A percentile compares a stretch with the other conserved stretches of the same genome.
phyloP scores from a whole-genome alignment of 495 filamentous ascomycete genomes.

The Penicillium flavigenum region DNA sequence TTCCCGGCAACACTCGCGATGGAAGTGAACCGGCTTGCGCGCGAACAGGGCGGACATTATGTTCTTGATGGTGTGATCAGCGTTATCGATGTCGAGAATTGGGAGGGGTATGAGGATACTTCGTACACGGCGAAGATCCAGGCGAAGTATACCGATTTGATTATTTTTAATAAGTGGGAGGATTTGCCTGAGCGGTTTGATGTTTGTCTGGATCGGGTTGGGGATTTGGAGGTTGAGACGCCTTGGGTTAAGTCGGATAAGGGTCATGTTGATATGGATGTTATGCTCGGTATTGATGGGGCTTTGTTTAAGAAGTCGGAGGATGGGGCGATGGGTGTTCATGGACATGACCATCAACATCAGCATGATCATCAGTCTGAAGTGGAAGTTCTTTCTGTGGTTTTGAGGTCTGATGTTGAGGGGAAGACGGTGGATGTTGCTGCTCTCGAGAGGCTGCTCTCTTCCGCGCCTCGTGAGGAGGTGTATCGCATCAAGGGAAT shows the following conservation, averaged over 20 bases:
- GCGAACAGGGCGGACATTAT: constrained; percentile 52
- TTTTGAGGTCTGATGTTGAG: constrained; percentile 47
- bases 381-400: constrained; percentile 84
- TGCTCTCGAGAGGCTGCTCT: constrained; percentile 66
- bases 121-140: constrained; percentile 83
- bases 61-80: constrained; percentile 85
- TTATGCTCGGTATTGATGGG: constrained; percentile 86
- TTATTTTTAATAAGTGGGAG: constrained; percentile 98
- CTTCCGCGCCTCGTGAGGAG: constrained; percentile 78
- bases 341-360: constrained; percentile 24
- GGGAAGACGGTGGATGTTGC: constrained; percentile 56
- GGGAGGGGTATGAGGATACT: constrained; percentile 92
- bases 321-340: constrained; percentile 15
- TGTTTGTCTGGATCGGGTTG: constrained; percentile 76
- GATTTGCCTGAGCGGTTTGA: constrained; percentile 70
- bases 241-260: constrained; percentile 77
- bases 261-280: constrained; percentile 69
- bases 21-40: constrained; percentile 81
- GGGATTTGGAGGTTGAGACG: constrained; percentile 79
- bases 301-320: constrained; percentile 63
- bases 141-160: constrained; percentile 85
- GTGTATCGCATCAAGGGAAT: constrained; percentile 95
- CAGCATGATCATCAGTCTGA: constrained; percentile 67
- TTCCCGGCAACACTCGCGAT: constrained; percentile 90
- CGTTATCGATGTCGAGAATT: constrained; percentile 97